Evolutionary conservation across 192 early-diverging fungal species (phyloP), one percentile per base, ranked within the genome.

Genomic region (Mortierella claussenii): DNA sequence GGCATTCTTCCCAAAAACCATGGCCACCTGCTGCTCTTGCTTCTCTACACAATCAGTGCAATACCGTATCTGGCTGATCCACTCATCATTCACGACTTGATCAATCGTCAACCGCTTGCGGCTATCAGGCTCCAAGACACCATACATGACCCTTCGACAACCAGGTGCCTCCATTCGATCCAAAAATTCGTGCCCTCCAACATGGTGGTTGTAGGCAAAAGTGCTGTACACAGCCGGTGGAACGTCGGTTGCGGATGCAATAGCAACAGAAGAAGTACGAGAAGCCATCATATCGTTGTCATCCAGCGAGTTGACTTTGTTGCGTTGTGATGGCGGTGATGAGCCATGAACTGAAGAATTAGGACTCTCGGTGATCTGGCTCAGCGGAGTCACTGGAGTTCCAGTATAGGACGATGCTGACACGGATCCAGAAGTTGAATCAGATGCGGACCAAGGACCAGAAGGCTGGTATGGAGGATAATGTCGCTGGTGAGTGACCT

Each of bases 81-180:
- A 94, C 6, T 92, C 82, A 60, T 89, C 88, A n/a, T 82, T 85
- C 37, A 92, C 62, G 4, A 95, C 85, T 65, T 90, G 80, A 36
- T 90, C 84, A 49, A 95, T 90, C 18, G 86, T 88, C n/a, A 89
- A 78, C 6, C 96, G 83, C 50, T 82, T 89, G 30, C 74, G 71
- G 2, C 89, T 83, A 60, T 94, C 87, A 2, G 95, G 95, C 44
- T 94, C 88, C 36, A 97, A 69, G 75, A 97, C 93, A 40, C 79
- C 66, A 61, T 92, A 90, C 81, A 98, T 81, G 28, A 95, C 73
- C 11, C 86, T 81, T 17, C 89, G 69, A 15, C 89, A 87, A 12
- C 86, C 87, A 2, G 86, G 75, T 15, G 85, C 83, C 42, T 85
- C 85, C 23, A 95, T 80, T 44, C 85, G 82, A 32, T 93, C 89